These are phyloP conservation scores for Macadamia tetraphylla DNA, from an alignment of 164 flowering plant genomes.

Conservation along the genomic window DNA sequence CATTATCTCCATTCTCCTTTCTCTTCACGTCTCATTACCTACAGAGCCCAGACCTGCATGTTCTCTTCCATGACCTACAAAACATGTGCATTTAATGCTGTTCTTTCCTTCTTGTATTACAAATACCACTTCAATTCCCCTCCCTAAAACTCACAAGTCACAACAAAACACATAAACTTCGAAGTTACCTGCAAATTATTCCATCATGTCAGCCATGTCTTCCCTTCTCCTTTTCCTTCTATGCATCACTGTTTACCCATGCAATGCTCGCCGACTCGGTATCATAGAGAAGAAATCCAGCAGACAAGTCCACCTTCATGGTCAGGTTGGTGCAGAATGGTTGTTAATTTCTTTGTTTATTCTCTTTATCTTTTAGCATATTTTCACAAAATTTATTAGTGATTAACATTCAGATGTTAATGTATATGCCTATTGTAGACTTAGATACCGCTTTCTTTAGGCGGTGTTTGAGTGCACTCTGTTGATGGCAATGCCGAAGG, in stretches of 20 bases:
- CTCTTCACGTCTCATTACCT: conserved; percentile 28
- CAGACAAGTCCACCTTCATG: conserved; percentile 4
- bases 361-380: background rate
- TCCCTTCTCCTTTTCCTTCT: conserved; percentile 19
- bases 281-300: conserved; percentile 6
- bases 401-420: background rate
- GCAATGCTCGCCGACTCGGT: conserved; percentile 30
- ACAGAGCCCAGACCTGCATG: conserved; percentile 53
- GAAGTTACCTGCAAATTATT: background rate
- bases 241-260: conserved; percentile 27
- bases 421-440: too few species aligned
- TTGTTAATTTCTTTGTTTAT: background rate
- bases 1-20: conserved; percentile 20
- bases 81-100: conserved; percentile 48
- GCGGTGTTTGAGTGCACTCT: too few species aligned
- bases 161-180: background rate
- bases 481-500: too few species aligned
- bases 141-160: background rate
- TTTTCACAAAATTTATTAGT: background rate
- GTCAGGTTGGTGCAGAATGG: conserved; percentile 23
- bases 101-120: conserved; percentile 19
- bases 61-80: conserved; percentile 29
- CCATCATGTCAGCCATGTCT: conserved; percentile 22
- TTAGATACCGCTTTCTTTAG: too few species aligned
- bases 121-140: conserved; percentile 21